Evolutionary conservation across 768 basidiomycete genomes (phyloP).

Genomic region (Termitomyces sp.): DNA sequence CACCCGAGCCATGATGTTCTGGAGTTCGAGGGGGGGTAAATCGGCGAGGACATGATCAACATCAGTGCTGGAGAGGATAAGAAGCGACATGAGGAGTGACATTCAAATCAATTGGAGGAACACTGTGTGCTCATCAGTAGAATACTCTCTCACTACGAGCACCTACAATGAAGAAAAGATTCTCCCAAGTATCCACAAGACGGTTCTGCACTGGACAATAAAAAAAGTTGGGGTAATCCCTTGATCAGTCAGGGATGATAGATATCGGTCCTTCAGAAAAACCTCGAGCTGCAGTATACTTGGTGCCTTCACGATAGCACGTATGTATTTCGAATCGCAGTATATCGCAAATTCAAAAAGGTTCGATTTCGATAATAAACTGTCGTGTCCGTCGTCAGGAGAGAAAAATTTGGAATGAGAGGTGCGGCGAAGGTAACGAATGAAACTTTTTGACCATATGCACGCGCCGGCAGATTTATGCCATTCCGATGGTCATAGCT

Average conservation of each 20-base stretch:
- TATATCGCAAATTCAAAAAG: too few relatives aligned
- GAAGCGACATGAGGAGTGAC: slow-evolving; percentile 34
- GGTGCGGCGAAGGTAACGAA: background rate
- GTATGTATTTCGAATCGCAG: too few relatives aligned
- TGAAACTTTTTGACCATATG: background rate
- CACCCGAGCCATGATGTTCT: slow-evolving; percentile 50
- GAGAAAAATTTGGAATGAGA: background rate
- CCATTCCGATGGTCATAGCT: background rate
- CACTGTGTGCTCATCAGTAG: background rate
- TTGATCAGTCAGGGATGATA: too few relatives aligned
- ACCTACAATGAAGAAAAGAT: background rate
- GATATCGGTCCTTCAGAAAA: background rate
- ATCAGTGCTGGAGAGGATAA: slow-evolving; percentile 57
- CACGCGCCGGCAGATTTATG: background rate
- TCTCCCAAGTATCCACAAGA: background rate
- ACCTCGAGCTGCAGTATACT: too few relatives aligned
- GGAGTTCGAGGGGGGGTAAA: slow-evolving; percentile 41
- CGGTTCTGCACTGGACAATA: background rate
- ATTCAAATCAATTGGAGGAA: background rate
- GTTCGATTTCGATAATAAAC: too few relatives aligned
- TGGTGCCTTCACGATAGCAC: too few relatives aligned
- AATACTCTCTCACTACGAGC: background rate
- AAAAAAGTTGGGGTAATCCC: background rate
- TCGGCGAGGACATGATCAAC: slow-evolving; percentile 42
- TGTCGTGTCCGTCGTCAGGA: background rate